Percentiles rank a stretch among this genome's conserved stretches.
Conservation (phyloP, 2,329 filamentous ascomycete species). For the Penicillium freii region DNA sequence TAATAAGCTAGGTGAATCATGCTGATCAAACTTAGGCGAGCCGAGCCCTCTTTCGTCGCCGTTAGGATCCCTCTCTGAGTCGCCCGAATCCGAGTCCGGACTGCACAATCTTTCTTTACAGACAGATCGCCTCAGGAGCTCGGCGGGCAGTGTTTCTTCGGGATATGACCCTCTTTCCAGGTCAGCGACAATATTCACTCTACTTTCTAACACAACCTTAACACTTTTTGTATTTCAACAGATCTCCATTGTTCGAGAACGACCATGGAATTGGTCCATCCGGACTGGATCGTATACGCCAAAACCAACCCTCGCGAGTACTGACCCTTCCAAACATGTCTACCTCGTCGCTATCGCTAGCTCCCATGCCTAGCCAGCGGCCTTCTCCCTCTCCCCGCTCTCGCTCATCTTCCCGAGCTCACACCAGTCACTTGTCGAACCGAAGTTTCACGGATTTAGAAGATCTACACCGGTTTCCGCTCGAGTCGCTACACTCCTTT, state of each 20-base stretch:
- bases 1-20: conserved; percentile 6
- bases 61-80: conserved; percentile 37
- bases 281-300: conserved; percentile 88
- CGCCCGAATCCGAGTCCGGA: conserved; percentile 34
- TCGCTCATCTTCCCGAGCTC: conserved; percentile 55
- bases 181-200: conserved; percentile 49
- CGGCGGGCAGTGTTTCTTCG: conserved; percentile 68
- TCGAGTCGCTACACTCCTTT: conserved; percentile 95
- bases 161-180: conserved; percentile 72
- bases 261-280: conserved; percentile 83
- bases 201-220: neutral
- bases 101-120: conserved; percentile 50
- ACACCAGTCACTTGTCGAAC: conserved; percentile 57
- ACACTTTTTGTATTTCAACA: conserved; percentile 38
- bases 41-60: conserved; percentile 43
- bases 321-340: conserved; percentile 65
- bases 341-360: conserved; percentile 64
- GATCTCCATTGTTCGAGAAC: conserved; percentile 82
- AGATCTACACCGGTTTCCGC: conserved; percentile 87
- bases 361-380: conserved; percentile 58
- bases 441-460: conserved; percentile 72
- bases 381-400: conserved; percentile 70
- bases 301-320: conserved; percentile 68
- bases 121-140: conserved; percentile 67
- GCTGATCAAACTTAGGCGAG: conserved; percentile 34